These are phyloP conservation scores for Fusarium avenaceum DNA, from an alignment of 2,329 filamentous ascomycete genomes.

Conservation along the genomic window DNA sequence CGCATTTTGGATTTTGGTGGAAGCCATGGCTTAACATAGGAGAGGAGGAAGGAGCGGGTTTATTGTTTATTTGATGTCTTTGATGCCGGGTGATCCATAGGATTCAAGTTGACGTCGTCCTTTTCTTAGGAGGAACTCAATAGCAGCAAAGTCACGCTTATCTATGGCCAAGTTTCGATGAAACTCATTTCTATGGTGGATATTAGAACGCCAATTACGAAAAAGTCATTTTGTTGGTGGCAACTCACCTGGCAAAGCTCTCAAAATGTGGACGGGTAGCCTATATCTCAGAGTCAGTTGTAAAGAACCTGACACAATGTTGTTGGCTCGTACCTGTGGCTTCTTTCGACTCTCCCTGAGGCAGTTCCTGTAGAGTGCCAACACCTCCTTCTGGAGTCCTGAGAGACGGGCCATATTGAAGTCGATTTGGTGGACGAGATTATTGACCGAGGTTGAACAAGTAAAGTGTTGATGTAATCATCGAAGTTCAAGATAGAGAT, in stretches of 20 bases:
- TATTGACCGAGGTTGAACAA: background rate
- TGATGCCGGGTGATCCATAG: slow-evolving; percentile 84
- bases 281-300: slow-evolving; percentile 49
- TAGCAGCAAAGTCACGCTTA: slow-evolving; percentile 87
- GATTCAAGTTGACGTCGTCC: slow-evolving; percentile 85
- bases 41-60: slow-evolving; percentile 3
- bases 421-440: background rate
- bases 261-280: slow-evolving; percentile 72
- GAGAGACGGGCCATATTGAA: slow-evolving; percentile 66
- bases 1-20: background rate
- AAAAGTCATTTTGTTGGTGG: background rate
- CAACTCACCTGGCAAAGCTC: slow-evolving; percentile 70
- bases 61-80: slow-evolving; percentile 69
- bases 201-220: slow-evolving; percentile 9
- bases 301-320: background rate
- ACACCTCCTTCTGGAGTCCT: slow-evolving; percentile 90
- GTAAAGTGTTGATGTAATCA: slow-evolving; percentile 19
- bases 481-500: slow-evolving; percentile 5
- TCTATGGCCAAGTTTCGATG: slow-evolving; percentile 75
- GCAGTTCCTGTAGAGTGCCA: slow-evolving; percentile 88
- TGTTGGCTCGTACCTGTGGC: slow-evolving; percentile 68
- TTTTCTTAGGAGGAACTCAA: slow-evolving; percentile 88
- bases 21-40: background rate
- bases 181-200: slow-evolving; percentile 76
- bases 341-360: slow-evolving; percentile 86